These are phyloP conservation scores for Lodderomyces oxycetoniae DNA, from an alignment of 1,139 yeast genomes.

Conservation along the genomic window DNA sequence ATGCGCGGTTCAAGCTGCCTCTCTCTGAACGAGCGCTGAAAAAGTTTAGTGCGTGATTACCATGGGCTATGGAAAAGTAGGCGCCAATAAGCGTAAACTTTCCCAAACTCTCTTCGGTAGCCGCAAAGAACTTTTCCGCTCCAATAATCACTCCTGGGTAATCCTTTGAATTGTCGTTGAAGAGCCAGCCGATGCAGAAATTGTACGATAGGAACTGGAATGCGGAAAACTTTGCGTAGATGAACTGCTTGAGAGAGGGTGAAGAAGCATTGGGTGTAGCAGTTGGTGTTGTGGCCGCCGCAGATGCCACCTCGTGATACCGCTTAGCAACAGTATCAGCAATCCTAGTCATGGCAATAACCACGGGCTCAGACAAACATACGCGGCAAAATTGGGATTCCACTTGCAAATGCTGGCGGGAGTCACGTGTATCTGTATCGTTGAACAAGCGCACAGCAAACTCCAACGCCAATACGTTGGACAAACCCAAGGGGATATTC, in stretches of 20 bases:
- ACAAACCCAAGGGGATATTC: slow-evolving; percentile 35
- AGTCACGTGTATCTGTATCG: slow-evolving; percentile 20
- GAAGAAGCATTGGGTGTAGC: no score
- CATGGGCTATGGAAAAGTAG: slow-evolving; percentile 63
- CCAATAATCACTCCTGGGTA: slow-evolving; percentile 74
- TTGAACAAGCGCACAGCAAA: slow-evolving; percentile 35
- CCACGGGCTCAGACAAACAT: slow-evolving; percentile 50
- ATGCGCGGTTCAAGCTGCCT: slow-evolving; percentile 54
- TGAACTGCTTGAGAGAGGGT: slow-evolving; percentile 51
- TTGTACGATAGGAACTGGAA: slow-evolving; percentile 61
- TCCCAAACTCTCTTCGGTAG: slow-evolving; percentile 57
- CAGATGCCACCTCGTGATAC: slow-evolving; percentile 1
- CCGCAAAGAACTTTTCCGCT: slow-evolving; percentile 63
- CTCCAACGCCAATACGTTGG: slow-evolving; percentile 44
- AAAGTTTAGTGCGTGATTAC: slow-evolving; percentile 47
- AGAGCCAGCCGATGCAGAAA: slow-evolving; percentile 75
- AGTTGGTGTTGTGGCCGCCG: slow-evolving; percentile 17
- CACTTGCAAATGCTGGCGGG: slow-evolving; percentile 46
- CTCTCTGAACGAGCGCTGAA: slow-evolving; percentile 46
- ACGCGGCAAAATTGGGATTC: slow-evolving; percentile 56
- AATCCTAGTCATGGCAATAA: slow-evolving; percentile 34
- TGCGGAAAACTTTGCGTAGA: slow-evolving; percentile 45
- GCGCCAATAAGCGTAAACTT: slow-evolving; percentile 62
- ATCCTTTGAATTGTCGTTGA: slow-evolving; percentile 38
- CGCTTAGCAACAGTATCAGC: slow-evolving; percentile 15